Evolutionary conservation across 345 rosid species (phyloP).

Genomic region (Fremontodendron californicum): DNA sequence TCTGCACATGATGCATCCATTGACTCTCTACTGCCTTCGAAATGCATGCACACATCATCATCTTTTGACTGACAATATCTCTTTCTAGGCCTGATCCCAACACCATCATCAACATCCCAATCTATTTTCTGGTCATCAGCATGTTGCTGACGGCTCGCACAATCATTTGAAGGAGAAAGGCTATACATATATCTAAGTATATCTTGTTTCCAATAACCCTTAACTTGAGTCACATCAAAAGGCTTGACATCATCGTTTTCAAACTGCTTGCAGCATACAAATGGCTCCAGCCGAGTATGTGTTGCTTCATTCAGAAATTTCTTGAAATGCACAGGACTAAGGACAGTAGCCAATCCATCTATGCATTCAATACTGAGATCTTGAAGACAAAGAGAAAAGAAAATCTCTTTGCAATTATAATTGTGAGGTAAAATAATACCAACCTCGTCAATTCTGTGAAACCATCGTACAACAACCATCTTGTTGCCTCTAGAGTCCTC

Average conservation of each 20-base stretch:
- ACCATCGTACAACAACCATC: constrained; percentile 85
- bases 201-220: constrained; percentile 82
- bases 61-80: constrained; percentile 38
- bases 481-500: constrained; percentile 68
- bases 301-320: constrained; percentile 37
- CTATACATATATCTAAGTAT: constrained; percentile 37
- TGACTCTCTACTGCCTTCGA: constrained; percentile 18
- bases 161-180: constrained; percentile 24
- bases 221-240: constrained; percentile 58
- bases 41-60: constrained; percentile 8
- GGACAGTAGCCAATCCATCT: constrained; percentile 82
- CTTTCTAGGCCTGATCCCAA: constrained; percentile 27
- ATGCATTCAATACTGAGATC: constrained; percentile 84
- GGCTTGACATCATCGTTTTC: constrained; percentile 56
- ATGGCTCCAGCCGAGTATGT: constrained; percentile 36
- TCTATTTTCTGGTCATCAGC: background rate
- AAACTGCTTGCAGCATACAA: constrained; percentile 58
- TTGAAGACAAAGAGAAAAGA: constrained; percentile 80
- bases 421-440: background rate
- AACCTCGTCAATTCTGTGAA: constrained; percentile 46
- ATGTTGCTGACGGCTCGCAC: constrained; percentile 18
- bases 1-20: constrained; percentile 4
- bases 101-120: constrained; percentile 22
- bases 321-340: constrained; percentile 65
- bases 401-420: constrained; percentile 46